phyloP scores from a whole-genome alignment of 345 rosid species.

The Bruguiera parviflora region DNA sequence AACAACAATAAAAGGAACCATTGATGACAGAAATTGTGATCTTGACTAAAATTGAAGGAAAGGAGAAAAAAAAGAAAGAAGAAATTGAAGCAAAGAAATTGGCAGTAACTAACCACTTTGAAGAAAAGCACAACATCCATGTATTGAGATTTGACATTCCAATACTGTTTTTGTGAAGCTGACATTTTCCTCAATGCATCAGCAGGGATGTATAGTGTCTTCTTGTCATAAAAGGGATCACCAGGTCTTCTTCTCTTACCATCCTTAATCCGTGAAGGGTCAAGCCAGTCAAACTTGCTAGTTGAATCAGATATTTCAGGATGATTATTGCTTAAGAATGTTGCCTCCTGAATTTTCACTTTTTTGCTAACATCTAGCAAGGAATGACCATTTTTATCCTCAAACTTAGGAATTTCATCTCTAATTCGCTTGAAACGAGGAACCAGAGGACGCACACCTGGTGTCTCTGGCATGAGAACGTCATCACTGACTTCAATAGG shows the following conservation, averaged over 20 bases:
- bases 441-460: conserved; percentile 51
- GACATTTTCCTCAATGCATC: conserved; percentile 77
- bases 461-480: conserved; percentile 70
- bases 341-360: conserved; percentile 42
- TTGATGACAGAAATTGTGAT: too few relatives aligned
- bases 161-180: conserved; percentile 88
- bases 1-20: too few relatives aligned
- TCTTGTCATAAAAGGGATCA: conserved; percentile 74
- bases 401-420: conserved; percentile 39
- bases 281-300: conserved; percentile 91
- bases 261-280: conserved; percentile 65
- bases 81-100: not conserved
- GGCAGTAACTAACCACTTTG: conserved; percentile 80
- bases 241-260: conserved; percentile 70
- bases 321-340: conserved; percentile 32
- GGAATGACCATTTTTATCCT: conserved; percentile 28
- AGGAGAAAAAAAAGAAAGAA: not conserved
- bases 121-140: conserved; percentile 91
- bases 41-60: not conserved
- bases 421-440: conserved; percentile 66
- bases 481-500: conserved; percentile 30
- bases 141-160: conserved; percentile 78
- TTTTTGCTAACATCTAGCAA: conserved; percentile 50
- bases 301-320: conserved; percentile 35
- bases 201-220: conserved; percentile 72